phyloP scores from a whole-genome alignment of 495 filamentous ascomycete species.

The Penicillium silybi region DNA sequence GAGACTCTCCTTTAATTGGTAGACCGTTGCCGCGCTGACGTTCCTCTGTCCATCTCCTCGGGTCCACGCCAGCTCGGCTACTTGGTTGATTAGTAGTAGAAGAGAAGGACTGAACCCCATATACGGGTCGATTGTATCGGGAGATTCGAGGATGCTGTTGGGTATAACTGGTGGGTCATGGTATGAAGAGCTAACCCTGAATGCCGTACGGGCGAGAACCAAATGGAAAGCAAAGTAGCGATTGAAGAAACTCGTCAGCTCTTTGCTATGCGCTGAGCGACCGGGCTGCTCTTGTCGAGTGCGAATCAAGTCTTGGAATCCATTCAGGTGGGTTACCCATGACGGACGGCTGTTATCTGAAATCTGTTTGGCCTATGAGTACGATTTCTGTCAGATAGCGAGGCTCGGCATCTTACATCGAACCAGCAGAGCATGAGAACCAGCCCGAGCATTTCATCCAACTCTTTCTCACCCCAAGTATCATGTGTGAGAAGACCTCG shows the following conservation, averaged over 20 bases:
- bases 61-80: conserved; percentile 19
- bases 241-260: conserved; percentile 20
- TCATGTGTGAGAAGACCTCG: conserved; percentile 7
- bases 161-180: conserved; percentile 1
- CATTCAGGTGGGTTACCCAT: conserved; percentile 25
- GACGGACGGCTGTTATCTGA: conserved; percentile 24
- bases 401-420: conserved; percentile 1
- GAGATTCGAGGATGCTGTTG: conserved; percentile 5
- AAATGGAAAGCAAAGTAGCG: conserved; percentile 25
- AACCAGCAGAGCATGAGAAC: conserved; percentile 27
- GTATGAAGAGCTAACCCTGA: conserved; percentile 6
- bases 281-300: conserved; percentile 12
- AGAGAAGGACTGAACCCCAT: conserved; percentile 26
- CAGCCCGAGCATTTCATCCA: conserved; percentile 22
- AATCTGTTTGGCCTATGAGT: conserved; percentile 7
- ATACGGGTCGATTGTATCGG: conserved; percentile 22
- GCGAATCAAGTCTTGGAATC: conserved; percentile 17
- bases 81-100: conserved; percentile 18
- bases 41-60: conserved; percentile 1
- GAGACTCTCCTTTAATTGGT: conserved; percentile 4
- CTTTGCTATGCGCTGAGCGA: conserved; percentile 12
- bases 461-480: conserved; percentile 13
- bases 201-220: conserved; percentile 22
- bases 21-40: background rate
- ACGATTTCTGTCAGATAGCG: background rate